phyloP scores from a whole-genome alignment of 164 flowering plant genomes.

The Warburgia ugandensis region DNA sequence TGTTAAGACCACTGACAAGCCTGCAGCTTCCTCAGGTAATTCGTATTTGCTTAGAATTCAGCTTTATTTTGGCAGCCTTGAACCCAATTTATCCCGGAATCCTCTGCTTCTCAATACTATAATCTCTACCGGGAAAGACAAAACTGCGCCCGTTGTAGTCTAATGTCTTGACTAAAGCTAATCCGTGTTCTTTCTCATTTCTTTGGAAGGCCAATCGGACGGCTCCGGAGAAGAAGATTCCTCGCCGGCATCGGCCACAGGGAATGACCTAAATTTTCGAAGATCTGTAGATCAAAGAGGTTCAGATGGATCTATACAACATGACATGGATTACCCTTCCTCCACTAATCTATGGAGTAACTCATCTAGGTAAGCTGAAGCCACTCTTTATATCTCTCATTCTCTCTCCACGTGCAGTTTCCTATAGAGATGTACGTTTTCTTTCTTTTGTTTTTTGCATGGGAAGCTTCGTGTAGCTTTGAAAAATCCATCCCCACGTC shows the following conservation, averaged over 20 bases:
- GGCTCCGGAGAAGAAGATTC: slow-evolving; percentile 63
- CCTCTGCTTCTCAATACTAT: slow-evolving; percentile 7
- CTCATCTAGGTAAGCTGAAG: slow-evolving; percentile 37
- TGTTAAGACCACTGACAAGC: slow-evolving; percentile 74
- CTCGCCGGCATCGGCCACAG: slow-evolving; percentile 11
- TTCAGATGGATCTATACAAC: slow-evolving; percentile 27
- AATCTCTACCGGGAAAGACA: background rate
- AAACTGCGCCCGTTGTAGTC: too few relatives aligned
- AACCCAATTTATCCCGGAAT: slow-evolving; percentile 12
- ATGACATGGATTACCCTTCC: slow-evolving; percentile 29
- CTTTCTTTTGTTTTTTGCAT: slow-evolving; percentile 25
- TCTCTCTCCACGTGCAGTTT: background rate
- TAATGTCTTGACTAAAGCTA: too few relatives aligned
- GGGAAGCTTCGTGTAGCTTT: slow-evolving; percentile 16
- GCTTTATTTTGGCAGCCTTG: too few relatives aligned
- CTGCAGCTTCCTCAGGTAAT: slow-evolving; percentile 78
- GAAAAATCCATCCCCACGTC: slow-evolving; percentile 29
- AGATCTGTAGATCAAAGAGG: slow-evolving; percentile 24
- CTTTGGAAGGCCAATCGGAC: slow-evolving; percentile 47
- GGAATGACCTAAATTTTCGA: slow-evolving; percentile 11
- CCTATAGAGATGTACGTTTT: background rate
- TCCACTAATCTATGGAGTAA: slow-evolving; percentile 37
- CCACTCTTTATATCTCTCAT: background rate
- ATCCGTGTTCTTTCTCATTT: too few relatives aligned
- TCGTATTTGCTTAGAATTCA: slow-evolving; percentile 28